Conservation (phyloP, 208 protist genomes). For the Trypanosoma vivax region DNA sequence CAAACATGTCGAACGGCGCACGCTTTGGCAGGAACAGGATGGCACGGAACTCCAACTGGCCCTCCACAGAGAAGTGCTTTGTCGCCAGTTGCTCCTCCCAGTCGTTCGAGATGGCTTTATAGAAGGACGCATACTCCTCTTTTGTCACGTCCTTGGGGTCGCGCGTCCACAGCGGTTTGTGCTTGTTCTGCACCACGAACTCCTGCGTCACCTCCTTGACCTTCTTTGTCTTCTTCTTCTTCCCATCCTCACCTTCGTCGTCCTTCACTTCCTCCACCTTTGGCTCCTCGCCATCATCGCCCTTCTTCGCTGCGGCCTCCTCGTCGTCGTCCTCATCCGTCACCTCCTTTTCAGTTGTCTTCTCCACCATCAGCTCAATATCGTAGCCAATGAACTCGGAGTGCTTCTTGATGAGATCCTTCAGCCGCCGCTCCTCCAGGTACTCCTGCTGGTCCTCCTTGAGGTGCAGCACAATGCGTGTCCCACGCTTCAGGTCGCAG, state of each 20-base stretch:
- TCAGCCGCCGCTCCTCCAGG: too few species aligned
- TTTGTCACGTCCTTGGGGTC: slow-evolving; percentile 94
- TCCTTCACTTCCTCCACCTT: slow-evolving; percentile 88
- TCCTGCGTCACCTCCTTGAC: slow-evolving; percentile 83
- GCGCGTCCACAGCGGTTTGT: slow-evolving; percentile 97
- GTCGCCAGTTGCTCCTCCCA: slow-evolving; percentile 96
- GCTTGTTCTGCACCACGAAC: slow-evolving; percentile 97
- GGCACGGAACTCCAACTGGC: slow-evolving; percentile 95
- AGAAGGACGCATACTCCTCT: slow-evolving; percentile 99
- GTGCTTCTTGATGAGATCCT: too few species aligned
- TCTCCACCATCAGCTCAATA: slow-evolving; percentile 88
- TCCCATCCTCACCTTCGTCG: slow-evolving; percentile 79
- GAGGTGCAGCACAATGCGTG: too few species aligned
- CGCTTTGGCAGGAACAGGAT: slow-evolving; percentile 95
- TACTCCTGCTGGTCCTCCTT: too few species aligned
- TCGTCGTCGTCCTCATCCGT: slow-evolving; percentile 92
- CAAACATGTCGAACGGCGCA: slow-evolving; percentile 98
- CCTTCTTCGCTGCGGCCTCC: slow-evolving; percentile 53
- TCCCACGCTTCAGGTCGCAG: too few species aligned
- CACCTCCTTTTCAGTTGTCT: slow-evolving; percentile 93
- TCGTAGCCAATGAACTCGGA: too few species aligned
- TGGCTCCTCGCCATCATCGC: slow-evolving; percentile 76
- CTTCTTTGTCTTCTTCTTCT: slow-evolving; percentile 80
- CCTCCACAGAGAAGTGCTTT: slow-evolving; percentile 98
- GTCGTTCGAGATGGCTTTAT: slow-evolving; percentile 96